Base-by-base conservation (phyloP, 2,329 filamentous ascomycete species). In the Pseudopithomyces chartarum region DNA sequence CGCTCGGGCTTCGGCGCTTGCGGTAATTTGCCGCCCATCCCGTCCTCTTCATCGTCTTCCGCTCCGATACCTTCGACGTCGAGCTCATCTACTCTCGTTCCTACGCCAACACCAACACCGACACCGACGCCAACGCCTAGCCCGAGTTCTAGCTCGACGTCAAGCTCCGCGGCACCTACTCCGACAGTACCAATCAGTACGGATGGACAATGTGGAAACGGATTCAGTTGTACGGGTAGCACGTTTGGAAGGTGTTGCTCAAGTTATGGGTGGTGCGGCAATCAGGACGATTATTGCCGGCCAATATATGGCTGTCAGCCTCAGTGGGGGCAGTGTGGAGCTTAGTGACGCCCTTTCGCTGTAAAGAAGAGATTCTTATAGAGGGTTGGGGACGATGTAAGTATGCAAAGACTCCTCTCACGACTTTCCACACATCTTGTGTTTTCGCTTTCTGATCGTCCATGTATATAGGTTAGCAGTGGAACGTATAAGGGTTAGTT, bases 201-300 rank as follows among this genome's bases (percentile, higher is more conserved):
- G 17, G 58, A 66, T 45, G 69, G 68, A 6, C 48, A 55, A n/a
- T 73, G 69, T 47, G 69, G 68, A 17, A 64, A 64, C 43, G 67
- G 66, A 0, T 57, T 56, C 20, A 60, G 62, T 1, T 73, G 68
- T 55, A 52, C 48, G 10, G 66, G 67, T 0, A 66, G 61, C 3
- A 65, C 59, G 7, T 69, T 59, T 49, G 69, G 69, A 11, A 48
- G 58, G 26, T 71, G 69, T 48, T 73, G 69, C 43, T 65, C 61
- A 7, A 60, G 61, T 22, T 73, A 71, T 52, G 64, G 64, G 2
- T 69, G 62, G 60, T 71, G 67, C 55, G 68, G 68, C 0, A 57
- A 48, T 34, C 22, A 57, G 19, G 54, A 61, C 22, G 63, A 69
- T 36, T 69, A 66, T 44, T 71, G 67, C 54, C 55, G 59, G 12